phyloP scores from a whole-genome alignment of 2,329 filamentous ascomycete species.

The Gnomoniopsis sp. region DNA sequence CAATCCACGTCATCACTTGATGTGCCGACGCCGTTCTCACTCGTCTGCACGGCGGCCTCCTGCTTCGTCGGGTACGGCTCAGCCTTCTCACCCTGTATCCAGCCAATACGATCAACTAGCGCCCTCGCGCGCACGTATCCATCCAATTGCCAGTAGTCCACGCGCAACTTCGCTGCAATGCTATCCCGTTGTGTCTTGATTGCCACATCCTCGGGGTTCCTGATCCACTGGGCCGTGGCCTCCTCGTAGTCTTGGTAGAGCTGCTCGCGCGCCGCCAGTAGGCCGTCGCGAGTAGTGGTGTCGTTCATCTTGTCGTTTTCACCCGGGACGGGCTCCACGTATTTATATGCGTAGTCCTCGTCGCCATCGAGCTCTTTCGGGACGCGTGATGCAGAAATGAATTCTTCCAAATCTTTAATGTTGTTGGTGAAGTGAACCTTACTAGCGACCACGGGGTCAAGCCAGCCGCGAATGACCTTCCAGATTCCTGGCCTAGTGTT shows the following conservation, averaged over 20 bases:
- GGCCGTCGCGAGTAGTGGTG: constrained; percentile 54
- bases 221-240: constrained; percentile 73
- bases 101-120: constrained; percentile 78
- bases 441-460: constrained; percentile 90
- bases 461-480: constrained; percentile 93
- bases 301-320: constrained; percentile 78
- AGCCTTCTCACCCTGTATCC: constrained; percentile 67
- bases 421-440: constrained; percentile 94
- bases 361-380: constrained; percentile 81
- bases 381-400: constrained; percentile 68
- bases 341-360: constrained; percentile 81
- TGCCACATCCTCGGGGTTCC: constrained; percentile 41
- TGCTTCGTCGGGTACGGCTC: constrained; percentile 59
- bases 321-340: constrained; percentile 68
- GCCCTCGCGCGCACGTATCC: constrained; percentile 79
- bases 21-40: constrained; percentile 25
- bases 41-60: constrained; percentile 16
- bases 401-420: constrained; percentile 72
- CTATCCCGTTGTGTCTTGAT: constrained; percentile 56
- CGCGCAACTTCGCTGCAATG: constrained; percentile 60
- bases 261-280: constrained; percentile 60
- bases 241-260: constrained; percentile 73
- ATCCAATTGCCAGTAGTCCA: constrained; percentile 87
- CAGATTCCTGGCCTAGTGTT: constrained; percentile 65
- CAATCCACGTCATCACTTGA: constrained; percentile 46